Conservation (phyloP, 1,284 basidiomycete species). For the Erythrobasidium hasegawianum region DNA sequence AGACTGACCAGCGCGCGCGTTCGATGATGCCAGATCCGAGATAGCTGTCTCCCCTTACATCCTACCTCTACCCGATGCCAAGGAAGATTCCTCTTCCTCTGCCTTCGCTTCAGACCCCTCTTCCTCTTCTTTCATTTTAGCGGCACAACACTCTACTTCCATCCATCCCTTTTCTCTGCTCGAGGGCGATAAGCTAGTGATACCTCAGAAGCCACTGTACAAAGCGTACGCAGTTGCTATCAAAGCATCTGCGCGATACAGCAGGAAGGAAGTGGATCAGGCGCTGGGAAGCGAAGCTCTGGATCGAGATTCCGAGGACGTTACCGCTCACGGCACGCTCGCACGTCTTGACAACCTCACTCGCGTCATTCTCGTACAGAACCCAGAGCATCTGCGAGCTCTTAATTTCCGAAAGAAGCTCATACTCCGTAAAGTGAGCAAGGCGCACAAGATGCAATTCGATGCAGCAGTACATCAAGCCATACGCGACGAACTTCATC, state of each 20-base stretch:
- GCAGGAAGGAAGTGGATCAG: not conserved
- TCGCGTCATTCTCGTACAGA: slow-evolving; percentile 14
- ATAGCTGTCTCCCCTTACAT: slow-evolving; percentile 28
- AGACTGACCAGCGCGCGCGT: too few relatives aligned
- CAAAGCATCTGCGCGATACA: not conserved
- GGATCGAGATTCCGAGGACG: too few relatives aligned
- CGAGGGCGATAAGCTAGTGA: slow-evolving; percentile 29
- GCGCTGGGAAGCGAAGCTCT: not conserved
- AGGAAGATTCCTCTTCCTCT: not conserved
- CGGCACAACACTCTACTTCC: not conserved
- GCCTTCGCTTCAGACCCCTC: not conserved
- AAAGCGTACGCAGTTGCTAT: slow-evolving; percentile 1
- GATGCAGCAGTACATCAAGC: too few relatives aligned
- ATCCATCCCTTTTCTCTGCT: slow-evolving; percentile 18
- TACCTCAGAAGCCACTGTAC: slow-evolving; percentile 31
- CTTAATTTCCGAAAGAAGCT: slow-evolving; percentile 19
- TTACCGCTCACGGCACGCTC: not conserved
- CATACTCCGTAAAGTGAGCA: not conserved
- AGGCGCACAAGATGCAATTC: not conserved
- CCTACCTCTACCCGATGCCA: slow-evolving; percentile 3
- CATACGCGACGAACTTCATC: not conserved
- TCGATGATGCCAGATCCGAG: slow-evolving; percentile 15
- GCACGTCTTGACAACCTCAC: slow-evolving; percentile 10
- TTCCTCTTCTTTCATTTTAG: not conserved
- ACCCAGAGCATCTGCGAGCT: slow-evolving; percentile 25